Evolutionary conservation across 345 rosid species (phyloP).

Genomic region (Aquilaria malaccensis): DNA sequence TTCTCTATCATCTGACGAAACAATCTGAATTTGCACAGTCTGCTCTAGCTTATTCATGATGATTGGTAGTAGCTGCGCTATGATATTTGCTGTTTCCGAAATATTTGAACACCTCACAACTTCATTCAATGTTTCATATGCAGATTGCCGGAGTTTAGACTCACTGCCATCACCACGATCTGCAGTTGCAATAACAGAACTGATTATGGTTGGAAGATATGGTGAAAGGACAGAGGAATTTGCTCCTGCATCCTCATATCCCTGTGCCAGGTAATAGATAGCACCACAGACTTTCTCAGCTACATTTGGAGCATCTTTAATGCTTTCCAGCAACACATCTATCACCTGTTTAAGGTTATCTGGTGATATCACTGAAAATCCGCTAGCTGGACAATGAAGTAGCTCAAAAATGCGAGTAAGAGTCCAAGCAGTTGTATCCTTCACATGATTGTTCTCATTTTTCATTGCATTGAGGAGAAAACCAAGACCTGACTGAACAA

Average conservation of each 20-base stretch:
- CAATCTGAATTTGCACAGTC: slow-evolving; percentile 64
- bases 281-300: slow-evolving; percentile 97
- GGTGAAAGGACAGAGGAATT: slow-evolving; percentile 67
- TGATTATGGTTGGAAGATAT: slow-evolving; percentile 53
- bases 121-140: slow-evolving; percentile 90
- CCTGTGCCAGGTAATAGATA: slow-evolving; percentile 88
- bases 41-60: slow-evolving; percentile 64
- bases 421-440: slow-evolving; percentile 96
- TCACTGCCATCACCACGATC: slow-evolving; percentile 66
- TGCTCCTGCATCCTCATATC: slow-evolving; percentile 73
- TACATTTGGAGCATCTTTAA: slow-evolving; percentile 74
- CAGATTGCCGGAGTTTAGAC: slow-evolving; percentile 72
- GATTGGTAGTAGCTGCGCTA: slow-evolving; percentile 68
- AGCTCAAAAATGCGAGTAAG: slow-evolving; percentile 88
- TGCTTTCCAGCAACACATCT: slow-evolving; percentile 59
- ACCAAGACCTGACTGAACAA: slow-evolving; percentile 69
- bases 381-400: slow-evolving; percentile 65
- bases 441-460: slow-evolving; percentile 86
- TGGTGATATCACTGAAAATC: slow-evolving; percentile 57
- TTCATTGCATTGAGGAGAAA: slow-evolving; percentile 75
- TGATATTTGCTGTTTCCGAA: slow-evolving; percentile 50
- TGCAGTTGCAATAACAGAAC: slow-evolving; percentile 55
- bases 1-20: slow-evolving; percentile 78
- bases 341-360: slow-evolving; percentile 61
- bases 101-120: slow-evolving; percentile 80